These are phyloP conservation scores for Avena atlantica DNA, from an alignment of 176 grass and related monocot genomes.

Conservation along the genomic window DNA sequence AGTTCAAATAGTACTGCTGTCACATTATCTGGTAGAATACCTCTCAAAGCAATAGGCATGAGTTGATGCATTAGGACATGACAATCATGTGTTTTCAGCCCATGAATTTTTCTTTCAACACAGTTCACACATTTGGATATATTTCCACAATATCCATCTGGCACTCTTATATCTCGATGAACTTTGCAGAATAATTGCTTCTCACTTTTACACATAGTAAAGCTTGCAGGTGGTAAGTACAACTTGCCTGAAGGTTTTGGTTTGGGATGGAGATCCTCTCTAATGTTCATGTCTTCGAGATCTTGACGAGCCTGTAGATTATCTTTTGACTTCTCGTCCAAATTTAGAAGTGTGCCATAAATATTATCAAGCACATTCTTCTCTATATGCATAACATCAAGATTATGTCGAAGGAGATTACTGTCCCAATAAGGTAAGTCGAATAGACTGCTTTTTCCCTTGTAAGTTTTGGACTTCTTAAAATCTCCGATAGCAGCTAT, in stretches of 20 bases:
- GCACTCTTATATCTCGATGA: not conserved
- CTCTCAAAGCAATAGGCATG: conserved; percentile 7
- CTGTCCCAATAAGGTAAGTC: not conserved
- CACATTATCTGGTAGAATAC: conserved; percentile 21
- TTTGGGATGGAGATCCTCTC: not conserved
- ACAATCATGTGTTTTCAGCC: conserved; percentile 1
- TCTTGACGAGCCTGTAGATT: not conserved
- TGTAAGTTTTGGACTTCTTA: not conserved
- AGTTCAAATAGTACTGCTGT: not conserved
- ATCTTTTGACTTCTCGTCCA: conserved; percentile 7
- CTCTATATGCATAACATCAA: conserved; percentile 5
- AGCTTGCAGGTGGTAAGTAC: not conserved
- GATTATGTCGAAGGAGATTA: conserved; percentile 2
- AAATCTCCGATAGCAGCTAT: not conserved
- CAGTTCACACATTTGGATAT: not conserved
- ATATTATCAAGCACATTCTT: not conserved
- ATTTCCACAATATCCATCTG: not conserved
- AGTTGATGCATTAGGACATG: conserved; percentile 12
- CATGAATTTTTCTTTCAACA: not conserved
- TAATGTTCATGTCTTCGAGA: not conserved
- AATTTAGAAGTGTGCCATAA: not conserved
- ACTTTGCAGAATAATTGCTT: not conserved
- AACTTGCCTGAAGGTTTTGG: not conserved
- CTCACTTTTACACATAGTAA: not conserved
- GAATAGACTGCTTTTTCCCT: not conserved